Percentiles rank a stretch among this genome's conserved stretches.
phyloP scores from a whole-genome alignment of 257 asterid genomes.

The Anisodus tanguticus region DNA sequence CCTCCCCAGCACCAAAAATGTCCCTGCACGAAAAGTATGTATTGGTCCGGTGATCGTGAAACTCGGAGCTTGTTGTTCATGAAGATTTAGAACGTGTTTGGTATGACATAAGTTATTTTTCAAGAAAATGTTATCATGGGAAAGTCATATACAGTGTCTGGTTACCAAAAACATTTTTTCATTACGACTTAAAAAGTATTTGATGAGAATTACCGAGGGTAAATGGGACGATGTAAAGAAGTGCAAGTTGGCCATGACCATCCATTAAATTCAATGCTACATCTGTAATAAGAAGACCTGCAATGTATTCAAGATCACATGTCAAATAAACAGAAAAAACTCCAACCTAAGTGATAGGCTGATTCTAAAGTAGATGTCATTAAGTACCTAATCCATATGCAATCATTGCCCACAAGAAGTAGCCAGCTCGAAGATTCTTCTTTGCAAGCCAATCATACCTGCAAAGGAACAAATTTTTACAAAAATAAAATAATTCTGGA shows the following conservation, averaged over 20 bases:
- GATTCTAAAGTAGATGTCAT: neutral
- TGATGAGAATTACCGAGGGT: conserved; percentile 63
- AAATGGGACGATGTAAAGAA: conserved; percentile 87
- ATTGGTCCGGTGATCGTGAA: neutral
- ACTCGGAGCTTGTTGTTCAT: neutral
- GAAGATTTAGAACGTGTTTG: neutral
- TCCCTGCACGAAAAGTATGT: conserved; percentile 50
- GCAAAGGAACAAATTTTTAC: conserved; percentile 29
- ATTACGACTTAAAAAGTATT: neutral
- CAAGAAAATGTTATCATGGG: neutral
- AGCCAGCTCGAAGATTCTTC: conserved; percentile 73
- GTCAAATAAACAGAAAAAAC: conserved; percentile 16
- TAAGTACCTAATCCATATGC: conserved; percentile 87
- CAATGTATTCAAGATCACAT: neutral
- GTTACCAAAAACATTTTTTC: neutral
- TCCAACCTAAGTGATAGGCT: neutral
- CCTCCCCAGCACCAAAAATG: conserved; percentile 62
- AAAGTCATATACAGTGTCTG: neutral
- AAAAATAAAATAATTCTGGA: neutral
- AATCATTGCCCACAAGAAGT: conserved; percentile 93
- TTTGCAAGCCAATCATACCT: conserved; percentile 92
- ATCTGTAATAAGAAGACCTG: conserved; percentile 85
- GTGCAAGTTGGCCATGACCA: conserved; percentile 95
- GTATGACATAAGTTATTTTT: neutral
- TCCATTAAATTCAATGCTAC: conserved; percentile 88